A percentile compares a stretch with the other conserved stretches of the same genome.
These are phyloP conservation scores for Colletotrichum lindemuthianum DNA, from an alignment of 2,329 filamentous ascomycete species.

Conservation along the genomic window DNA sequence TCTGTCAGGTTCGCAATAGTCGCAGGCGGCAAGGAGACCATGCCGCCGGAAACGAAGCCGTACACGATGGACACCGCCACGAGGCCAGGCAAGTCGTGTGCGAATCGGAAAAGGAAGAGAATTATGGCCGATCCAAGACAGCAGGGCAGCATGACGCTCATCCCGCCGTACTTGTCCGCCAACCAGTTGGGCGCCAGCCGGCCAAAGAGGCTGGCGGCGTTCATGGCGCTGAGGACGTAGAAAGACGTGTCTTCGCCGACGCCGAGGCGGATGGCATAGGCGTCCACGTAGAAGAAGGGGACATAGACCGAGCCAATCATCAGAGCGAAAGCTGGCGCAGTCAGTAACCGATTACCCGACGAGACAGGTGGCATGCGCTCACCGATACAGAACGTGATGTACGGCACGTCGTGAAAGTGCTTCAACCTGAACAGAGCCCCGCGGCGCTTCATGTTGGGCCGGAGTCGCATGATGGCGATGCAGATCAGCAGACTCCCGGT, in stretches of 20 bases:
- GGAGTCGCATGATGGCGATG: slow-evolving; percentile 24
- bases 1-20: slow-evolving; percentile 32
- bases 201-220: slow-evolving; percentile 35
- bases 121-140: slow-evolving; percentile 26
- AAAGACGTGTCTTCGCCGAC: slow-evolving; percentile 21
- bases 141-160: slow-evolving; percentile 31
- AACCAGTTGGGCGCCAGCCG: slow-evolving; percentile 36
- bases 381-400: slow-evolving; percentile 26
- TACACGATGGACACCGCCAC: slow-evolving; percentile 29
- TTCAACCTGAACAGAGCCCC: slow-evolving; percentile 24
- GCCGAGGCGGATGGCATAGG: slow-evolving; percentile 27
- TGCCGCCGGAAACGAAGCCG: slow-evolving; percentile 36
- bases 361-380: background rate
- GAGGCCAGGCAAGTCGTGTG: slow-evolving; percentile 24
- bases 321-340: slow-evolving; percentile 16
- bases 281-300: slow-evolving; percentile 31
- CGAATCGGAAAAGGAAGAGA: slow-evolving; percentile 25
- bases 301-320: slow-evolving; percentile 33
- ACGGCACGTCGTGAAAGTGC: slow-evolving; percentile 21
- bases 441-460: slow-evolving; percentile 27
- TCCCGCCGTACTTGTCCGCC: slow-evolving; percentile 32
- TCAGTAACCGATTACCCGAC: background rate
- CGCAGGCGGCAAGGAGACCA: slow-evolving; percentile 32
- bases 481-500: slow-evolving; percentile 24
- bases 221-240: slow-evolving; percentile 36